A percentile compares a stretch with the other conserved stretches of the same genome.
Evolutionary conservation across 208 protist genomes (phyloP).

Genomic region (Trypanosoma congolense): DNA sequence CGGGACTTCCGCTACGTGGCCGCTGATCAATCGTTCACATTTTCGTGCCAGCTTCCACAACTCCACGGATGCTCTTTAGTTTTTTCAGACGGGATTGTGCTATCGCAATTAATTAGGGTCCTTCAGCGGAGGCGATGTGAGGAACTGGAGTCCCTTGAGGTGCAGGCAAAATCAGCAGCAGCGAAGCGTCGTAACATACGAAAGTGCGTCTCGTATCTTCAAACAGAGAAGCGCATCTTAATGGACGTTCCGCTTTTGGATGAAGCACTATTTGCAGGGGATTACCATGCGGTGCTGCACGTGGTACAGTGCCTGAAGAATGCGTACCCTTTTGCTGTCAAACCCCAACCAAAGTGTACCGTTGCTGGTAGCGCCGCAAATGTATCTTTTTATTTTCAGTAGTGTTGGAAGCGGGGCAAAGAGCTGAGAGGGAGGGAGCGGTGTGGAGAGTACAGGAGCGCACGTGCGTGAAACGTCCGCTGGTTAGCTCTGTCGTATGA

Average conservation of each 20-base stretch:
- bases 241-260: slow-evolving; percentile 41
- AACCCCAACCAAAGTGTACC: not conserved
- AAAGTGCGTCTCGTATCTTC: slow-evolving; percentile 61
- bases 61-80: slow-evolving; percentile 27
- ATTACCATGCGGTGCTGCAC: slow-evolving; percentile 33
- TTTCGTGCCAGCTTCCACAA: slow-evolving; percentile 15
- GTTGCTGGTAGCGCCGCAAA: not conserved
- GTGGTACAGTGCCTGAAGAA: slow-evolving; percentile 32
- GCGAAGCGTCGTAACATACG: slow-evolving; percentile 75
- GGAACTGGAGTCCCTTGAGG: slow-evolving; percentile 54
- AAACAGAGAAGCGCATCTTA: slow-evolving; percentile 30
- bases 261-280: slow-evolving; percentile 47
- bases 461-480: too few relatives aligned
- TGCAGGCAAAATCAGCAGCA: slow-evolving; percentile 32
- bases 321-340: slow-evolving; percentile 23
- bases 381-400: slow-evolving; percentile 9
- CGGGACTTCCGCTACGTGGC: slow-evolving; percentile 40
- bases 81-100: slow-evolving; percentile 75
- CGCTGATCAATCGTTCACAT: slow-evolving; percentile 37
- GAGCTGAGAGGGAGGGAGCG: too few relatives aligned
- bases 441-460: too few relatives aligned
- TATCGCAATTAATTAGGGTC: slow-evolving; percentile 48
- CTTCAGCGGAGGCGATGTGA: slow-evolving; percentile 64
- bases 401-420: too few relatives aligned
- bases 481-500: too few relatives aligned